A percentile compares a stretch with the other conserved stretches of the same genome.
phyloP scores from a whole-genome alignment of 495 filamentous ascomycete species.

The Thermochaetoides thermophila region DNA sequence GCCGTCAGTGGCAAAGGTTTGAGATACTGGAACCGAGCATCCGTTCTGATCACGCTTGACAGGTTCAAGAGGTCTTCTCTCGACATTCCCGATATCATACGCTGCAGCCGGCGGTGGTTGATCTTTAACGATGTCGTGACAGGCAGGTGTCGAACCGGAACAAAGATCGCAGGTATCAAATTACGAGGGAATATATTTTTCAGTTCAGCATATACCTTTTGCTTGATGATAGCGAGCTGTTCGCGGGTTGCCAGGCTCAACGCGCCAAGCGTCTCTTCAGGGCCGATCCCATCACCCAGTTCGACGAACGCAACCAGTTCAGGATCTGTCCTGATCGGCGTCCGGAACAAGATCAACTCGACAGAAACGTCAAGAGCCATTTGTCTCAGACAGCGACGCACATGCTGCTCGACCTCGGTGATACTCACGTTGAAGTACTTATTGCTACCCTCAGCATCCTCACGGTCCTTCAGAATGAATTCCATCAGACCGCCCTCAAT shows the following conservation, averaged over 20 bases:
- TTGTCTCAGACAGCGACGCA: slow-evolving; percentile 30
- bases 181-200: slow-evolving; percentile 19
- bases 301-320: slow-evolving; percentile 31
- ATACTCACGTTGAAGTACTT: slow-evolving; percentile 22
- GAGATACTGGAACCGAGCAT: slow-evolving; percentile 19
- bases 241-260: slow-evolving; percentile 21
- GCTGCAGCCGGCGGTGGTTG: slow-evolving; percentile 26
- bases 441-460: slow-evolving; percentile 16
- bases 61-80: slow-evolving; percentile 25
- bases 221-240: slow-evolving; percentile 23
- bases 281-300: slow-evolving; percentile 25
- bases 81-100: slow-evolving; percentile 23
- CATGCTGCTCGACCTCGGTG: slow-evolving; percentile 27
- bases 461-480: slow-evolving; percentile 23
- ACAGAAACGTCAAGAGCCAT: slow-evolving; percentile 31
- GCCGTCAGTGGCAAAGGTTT: slow-evolving; percentile 29
- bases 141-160: slow-evolving; percentile 29
- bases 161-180: slow-evolving; percentile 26
- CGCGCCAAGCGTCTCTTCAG: slow-evolving; percentile 17
- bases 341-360: slow-evolving; percentile 29
- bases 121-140: slow-evolving; percentile 29
- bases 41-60: slow-evolving; percentile 18
- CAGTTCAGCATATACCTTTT: slow-evolving; percentile 23
- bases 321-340: slow-evolving; percentile 14
- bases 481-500: slow-evolving; percentile 29